These are phyloP conservation scores for Cylindrotheca closterium DNA, from an alignment of 108 stramenopile genomes.

Conservation along the genomic window DNA sequence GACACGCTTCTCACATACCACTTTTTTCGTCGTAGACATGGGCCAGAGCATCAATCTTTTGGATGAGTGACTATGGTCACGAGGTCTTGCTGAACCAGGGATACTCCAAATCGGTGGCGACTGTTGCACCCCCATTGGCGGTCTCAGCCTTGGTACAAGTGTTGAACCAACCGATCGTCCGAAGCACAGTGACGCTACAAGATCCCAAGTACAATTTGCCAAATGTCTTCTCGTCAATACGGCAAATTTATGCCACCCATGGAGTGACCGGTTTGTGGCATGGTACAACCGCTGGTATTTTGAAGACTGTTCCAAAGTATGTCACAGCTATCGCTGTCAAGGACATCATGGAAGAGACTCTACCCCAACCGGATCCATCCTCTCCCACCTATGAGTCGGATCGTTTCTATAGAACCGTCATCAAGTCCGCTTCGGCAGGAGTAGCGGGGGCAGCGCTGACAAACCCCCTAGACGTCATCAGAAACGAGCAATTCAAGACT, in stretches of 20 bases:
- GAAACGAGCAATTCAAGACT: conserved; percentile 99
- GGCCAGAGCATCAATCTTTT: conserved; percentile 91
- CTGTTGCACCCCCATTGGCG: conserved; percentile 82
- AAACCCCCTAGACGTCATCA: conserved; percentile 96
- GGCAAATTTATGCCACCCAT: conserved; percentile 69
- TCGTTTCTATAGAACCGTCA: conserved; percentile 76
- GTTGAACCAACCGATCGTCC: conserved; percentile 93
- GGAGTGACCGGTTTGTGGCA: conserved; percentile 86
- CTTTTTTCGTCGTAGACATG: too few species aligned
- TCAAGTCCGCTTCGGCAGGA: conserved; percentile 88
- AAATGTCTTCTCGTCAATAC: conserved; percentile 70
- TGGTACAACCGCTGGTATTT: conserved; percentile 90
- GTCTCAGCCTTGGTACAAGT: conserved; percentile 86
- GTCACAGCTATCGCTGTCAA: conserved; percentile 92
- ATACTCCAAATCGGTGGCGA: conserved; percentile 37
- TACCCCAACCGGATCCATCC: conserved; percentile 58
- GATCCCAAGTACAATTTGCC: conserved; percentile 70
- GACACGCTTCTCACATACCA: too few species aligned
- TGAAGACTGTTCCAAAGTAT: conserved; percentile 99
- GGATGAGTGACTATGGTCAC: conserved; percentile 85
- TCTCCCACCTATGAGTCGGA: conserved; percentile 63
- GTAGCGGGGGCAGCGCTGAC: conserved; percentile 95
- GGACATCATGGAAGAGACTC: conserved; percentile 66
- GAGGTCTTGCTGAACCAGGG: conserved; percentile 34
- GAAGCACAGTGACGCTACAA: conserved; percentile 91